Conservation (phyloP, 2,329 filamentous ascomycete genomes). For the Penicillium capsulatum region DNA sequence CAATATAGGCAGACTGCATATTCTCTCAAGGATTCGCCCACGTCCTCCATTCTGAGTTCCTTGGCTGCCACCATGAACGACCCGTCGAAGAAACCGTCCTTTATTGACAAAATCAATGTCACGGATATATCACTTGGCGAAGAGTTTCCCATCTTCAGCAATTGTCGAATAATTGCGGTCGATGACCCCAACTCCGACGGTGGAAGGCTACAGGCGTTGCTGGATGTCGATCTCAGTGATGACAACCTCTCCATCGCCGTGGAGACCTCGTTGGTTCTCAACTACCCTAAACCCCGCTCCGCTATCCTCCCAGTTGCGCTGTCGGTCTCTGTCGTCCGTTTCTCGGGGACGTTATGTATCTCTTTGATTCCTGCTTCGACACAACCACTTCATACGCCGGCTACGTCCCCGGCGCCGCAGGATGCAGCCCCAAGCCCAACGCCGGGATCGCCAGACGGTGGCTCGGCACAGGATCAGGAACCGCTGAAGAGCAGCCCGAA, state of each 20-base stretch:
- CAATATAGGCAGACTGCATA: conserved; percentile 91
- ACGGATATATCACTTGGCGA: conserved; percentile 92
- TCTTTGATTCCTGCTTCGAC: conserved; percentile 74
- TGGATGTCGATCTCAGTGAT: conserved; percentile 92
- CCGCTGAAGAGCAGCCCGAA: conserved; percentile 54
- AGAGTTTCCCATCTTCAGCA: conserved; percentile 98
- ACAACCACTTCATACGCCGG: conserved; percentile 33
- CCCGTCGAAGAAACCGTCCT: conserved; percentile 79
- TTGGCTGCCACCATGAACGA: conserved; percentile 84
- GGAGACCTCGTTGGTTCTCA: conserved; percentile 89
- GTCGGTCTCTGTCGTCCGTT: conserved; percentile 85
- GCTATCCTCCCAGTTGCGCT: conserved; percentile 89
- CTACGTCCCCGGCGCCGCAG: conserved; percentile 29
- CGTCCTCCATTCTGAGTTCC: conserved; percentile 67
- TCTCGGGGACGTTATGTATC: conserved; percentile 89
- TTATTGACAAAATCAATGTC: conserved; percentile 87
- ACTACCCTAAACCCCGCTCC: conserved; percentile 85
- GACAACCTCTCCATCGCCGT: conserved; percentile 90
- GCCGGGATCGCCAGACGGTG: conserved; percentile 9
- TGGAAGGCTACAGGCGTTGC: conserved; percentile 79
- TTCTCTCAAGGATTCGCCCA: conserved; percentile 63
- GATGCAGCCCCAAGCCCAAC: conserved; percentile 1
- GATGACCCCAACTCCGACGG: conserved; percentile 56
- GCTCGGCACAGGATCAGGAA: conserved; percentile 13
- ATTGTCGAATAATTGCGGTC: conserved; percentile 90